Base-by-base conservation (phyloP, 805 yeast genomes). In the Torulaspora maleeae region DNA sequence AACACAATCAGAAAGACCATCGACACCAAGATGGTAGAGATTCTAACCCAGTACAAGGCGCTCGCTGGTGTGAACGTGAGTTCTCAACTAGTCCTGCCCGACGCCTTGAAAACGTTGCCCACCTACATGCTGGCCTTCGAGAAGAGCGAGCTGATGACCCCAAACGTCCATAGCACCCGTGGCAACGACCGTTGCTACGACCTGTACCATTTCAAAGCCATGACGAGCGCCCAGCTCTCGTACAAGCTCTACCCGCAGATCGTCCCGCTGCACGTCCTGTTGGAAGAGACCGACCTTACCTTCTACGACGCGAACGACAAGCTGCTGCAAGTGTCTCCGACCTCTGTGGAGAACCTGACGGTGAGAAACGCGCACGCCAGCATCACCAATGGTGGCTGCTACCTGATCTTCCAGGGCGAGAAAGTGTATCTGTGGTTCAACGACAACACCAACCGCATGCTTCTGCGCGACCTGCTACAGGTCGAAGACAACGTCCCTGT, bases 221-320 rank as follows among this genome's bases (percentile, higher is more conserved):
- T 87, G 59, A 70, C 76, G 53, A 67, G 74, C 5, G 61, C 83
- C 12, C 73, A 73, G 41, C 68, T 90, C 16, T 68, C 80, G 17
- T 76, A 76, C 48, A 80, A 79, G 50, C 71, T 93, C 30, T 93
- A 90, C 58, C 98, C 99, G 1, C 80, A 84, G 9, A 70, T 91
- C 45, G 72, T 85, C 27, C 86, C 85, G 32, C 63, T 91, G 20
- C 95, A 89, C 61, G 73, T 77, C 3, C 64, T 86, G 47, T 66
- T 66, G 38, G 55, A 67, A 2, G 83, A 77, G 8, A 69, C 68
- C 1, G 95, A 86, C 50, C 79, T 63, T 20, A 55, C 80, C 35
- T 69, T 70, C 5, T 67, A 59, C 43, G 77, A 76, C 51, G 66
- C 66, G 37, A 66, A 70, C 15, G 55, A 63, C 52, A 53, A 75